Evolutionary conservation across 2,329 filamentous ascomycete genomes (phyloP).

Genomic region (Aspergillus tamarii): DNA sequence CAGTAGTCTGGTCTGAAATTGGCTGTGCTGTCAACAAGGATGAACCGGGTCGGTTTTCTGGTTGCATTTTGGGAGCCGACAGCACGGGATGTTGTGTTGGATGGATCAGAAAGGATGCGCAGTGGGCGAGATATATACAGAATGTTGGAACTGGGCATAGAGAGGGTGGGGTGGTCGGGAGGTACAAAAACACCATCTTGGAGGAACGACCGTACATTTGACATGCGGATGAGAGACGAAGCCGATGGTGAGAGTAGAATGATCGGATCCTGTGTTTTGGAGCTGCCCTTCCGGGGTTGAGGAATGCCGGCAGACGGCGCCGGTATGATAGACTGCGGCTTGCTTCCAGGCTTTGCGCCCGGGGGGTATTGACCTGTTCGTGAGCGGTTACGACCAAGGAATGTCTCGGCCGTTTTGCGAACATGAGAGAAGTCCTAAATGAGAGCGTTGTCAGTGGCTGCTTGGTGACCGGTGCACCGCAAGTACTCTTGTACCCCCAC

Average conservation of each 20-base stretch:
- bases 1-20: conserved; percentile 99
- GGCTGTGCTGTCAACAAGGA: conserved; percentile 88
- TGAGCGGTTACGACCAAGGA: conserved; percentile 63
- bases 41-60: conserved; percentile 79
- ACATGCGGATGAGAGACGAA: conserved; percentile 90
- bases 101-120: conserved; percentile 53
- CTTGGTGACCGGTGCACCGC: background rate
- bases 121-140: conserved; percentile 81
- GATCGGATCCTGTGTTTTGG: conserved; percentile 73
- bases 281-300: conserved; percentile 44
- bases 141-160: conserved; percentile 72
- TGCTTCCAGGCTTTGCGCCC: conserved; percentile 37
- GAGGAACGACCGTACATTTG: conserved; percentile 94
- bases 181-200: conserved; percentile 80
- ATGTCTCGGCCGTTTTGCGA: conserved; percentile 78
- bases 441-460: conserved; percentile 15
- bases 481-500: background rate
- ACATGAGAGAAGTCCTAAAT: conserved; percentile 88
- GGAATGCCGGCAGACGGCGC: conserved; percentile 43
- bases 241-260: conserved; percentile 96
- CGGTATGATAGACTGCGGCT: conserved; percentile 35
- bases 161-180: conserved; percentile 64
- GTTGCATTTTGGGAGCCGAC: conserved; percentile 60
- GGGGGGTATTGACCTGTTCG: conserved; percentile 41
- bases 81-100: conserved; percentile 29